Evolutionary conservation across 139 green algal species (phyloP), one percentile per base, ranked within the genome.

Genomic region (Edaphochlamys debaryana): DNA sequence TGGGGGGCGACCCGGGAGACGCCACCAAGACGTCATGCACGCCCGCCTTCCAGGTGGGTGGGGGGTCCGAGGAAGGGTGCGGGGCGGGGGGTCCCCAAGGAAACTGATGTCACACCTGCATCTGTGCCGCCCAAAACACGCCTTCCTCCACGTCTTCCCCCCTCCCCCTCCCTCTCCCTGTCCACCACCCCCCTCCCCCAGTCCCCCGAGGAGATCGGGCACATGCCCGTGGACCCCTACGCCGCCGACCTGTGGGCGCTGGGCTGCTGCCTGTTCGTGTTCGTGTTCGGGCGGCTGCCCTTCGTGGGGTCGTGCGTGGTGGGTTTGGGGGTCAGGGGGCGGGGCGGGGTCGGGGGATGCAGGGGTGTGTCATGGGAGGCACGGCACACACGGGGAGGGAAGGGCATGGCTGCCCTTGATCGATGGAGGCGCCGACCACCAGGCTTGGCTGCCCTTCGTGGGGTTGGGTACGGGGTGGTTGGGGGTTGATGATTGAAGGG

Each of bases 211-310:
- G 75, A 81, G 58, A 81, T 81, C 30, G 17, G 60, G 42, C 75
- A 71, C 58, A 42, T 71, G 75, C 75, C 60, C 13, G 75, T 81
- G 38, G 63, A 88, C 76, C 91, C 90, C 20, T 89, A 90, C 34
- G 73, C 87, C 13, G 92, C 91, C 0, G 95, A 98, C 79, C 82
- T 98, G 42, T 98, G 95, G 95, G 93, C 95, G 29, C 87, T 98
- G 67, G 95, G 92, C 25, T 90, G 96, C 4, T 95, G 90, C 60
- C 88, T 98, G 36, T 98, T 93, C 82, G 89, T 91, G 79, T 97
- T 98, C 66, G 70, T 97, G 27, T 96, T 90, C 63, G 95, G 93
- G 34, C 76, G 75, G 17, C 79, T 93, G 72, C 93, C 93, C 0
- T 96, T 96, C 84, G 79, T 67, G n/a, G 83, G 87, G 30, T 88